These are phyloP conservation scores for Magnolia sinica DNA, from an alignment of 164 flowering plant species.

Conservation along the genomic window DNA sequence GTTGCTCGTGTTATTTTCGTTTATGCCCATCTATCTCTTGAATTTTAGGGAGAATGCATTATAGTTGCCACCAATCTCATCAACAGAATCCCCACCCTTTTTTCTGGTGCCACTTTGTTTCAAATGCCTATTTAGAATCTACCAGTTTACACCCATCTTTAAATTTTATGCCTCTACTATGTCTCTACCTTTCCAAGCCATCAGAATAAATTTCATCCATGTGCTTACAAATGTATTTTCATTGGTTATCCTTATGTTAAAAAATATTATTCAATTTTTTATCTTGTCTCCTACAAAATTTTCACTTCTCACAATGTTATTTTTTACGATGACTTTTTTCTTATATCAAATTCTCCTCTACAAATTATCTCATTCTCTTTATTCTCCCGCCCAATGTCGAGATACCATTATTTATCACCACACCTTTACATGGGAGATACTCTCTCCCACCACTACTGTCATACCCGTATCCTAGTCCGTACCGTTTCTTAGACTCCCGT, in stretches of 20 bases:
- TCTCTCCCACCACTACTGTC: too few relatives aligned
- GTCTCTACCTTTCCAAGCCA: neutral
- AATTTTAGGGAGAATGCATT: constrained; percentile 5
- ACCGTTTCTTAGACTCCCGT: too few relatives aligned
- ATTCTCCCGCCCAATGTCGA: neutral
- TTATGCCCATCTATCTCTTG: neutral
- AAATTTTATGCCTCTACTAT: neutral
- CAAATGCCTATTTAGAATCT: neutral
- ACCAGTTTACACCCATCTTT: neutral
- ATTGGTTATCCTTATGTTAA: neutral
- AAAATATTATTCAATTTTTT: neutral
- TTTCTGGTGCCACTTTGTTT: neutral
- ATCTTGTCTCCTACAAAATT: neutral
- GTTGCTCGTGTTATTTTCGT: neutral
- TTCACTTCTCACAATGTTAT: neutral
- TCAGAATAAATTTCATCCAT: neutral
- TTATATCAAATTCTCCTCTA: too few relatives aligned
- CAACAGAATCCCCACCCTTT: neutral
- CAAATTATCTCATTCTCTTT: too few relatives aligned
- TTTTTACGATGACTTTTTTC: neutral
- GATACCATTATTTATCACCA: neutral
- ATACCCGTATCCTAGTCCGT: too few relatives aligned
- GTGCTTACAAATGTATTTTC: neutral
- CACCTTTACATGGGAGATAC: too few relatives aligned
- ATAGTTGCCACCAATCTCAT: neutral